Conservation (phyloP, 139 green algal species). For the Diplosphaera chodatii region DNA sequence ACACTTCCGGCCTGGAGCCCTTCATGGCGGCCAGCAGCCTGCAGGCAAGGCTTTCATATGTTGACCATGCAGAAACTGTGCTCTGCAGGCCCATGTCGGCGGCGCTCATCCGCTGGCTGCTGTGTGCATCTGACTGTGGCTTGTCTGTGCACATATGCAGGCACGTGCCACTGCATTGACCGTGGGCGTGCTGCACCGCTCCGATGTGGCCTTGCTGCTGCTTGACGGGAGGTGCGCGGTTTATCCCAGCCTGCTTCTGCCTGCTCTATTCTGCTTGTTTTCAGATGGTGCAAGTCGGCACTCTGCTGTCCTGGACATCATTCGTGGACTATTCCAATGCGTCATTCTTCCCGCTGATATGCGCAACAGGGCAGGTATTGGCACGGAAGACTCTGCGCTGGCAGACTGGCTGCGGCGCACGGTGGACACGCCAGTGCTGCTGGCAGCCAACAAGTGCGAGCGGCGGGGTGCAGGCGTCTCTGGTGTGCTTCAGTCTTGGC, state of each 20-base stretch:
- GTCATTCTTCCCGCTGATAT: too few relatives aligned
- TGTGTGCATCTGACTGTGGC: too few relatives aligned
- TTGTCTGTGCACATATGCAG: too few relatives aligned
- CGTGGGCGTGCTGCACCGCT: slow-evolving; percentile 30
- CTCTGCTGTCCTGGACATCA: too few relatives aligned
- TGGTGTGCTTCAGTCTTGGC: slow-evolving; percentile 1
- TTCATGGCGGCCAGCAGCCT: slow-evolving; percentile 38
- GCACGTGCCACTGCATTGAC: slow-evolving; percentile 57
- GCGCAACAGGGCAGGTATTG: slow-evolving; percentile 39
- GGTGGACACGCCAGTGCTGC: slow-evolving; percentile 35
- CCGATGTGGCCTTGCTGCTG: slow-evolving; percentile 67
- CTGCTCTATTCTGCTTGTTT: too few relatives aligned
- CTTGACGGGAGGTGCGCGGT: slow-evolving; percentile 60
- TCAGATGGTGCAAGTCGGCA: too few relatives aligned
- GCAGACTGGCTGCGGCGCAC: slow-evolving; percentile 57
- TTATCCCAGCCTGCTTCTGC: too few relatives aligned
- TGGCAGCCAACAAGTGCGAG: slow-evolving; percentile 88
- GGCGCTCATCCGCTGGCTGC: too few relatives aligned
- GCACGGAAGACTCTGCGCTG: slow-evolving; percentile 58
- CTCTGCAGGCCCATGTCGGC: too few relatives aligned
- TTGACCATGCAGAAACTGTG: too few relatives aligned
- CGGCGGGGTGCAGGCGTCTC: slow-evolving; percentile 2
- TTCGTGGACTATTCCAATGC: too few relatives aligned
- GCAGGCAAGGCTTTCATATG: too few relatives aligned
- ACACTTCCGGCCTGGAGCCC: slow-evolving; percentile 71